Conservation (phyloP, 805 yeast genomes). For the Yarrowia sp. region DNA sequence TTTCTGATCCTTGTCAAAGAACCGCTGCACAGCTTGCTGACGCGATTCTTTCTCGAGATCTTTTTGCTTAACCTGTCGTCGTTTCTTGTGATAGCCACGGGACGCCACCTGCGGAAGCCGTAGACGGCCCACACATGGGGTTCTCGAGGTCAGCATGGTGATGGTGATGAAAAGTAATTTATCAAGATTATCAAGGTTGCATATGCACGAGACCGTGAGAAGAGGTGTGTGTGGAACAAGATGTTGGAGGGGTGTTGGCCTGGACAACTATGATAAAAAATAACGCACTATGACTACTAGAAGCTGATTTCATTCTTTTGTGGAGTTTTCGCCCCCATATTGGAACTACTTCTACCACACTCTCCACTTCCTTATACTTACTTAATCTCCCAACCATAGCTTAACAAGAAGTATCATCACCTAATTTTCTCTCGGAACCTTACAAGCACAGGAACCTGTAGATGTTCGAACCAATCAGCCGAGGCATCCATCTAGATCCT, state of each 20-base stretch:
- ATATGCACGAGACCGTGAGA: constrained; percentile 14
- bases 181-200: constrained; percentile 8
- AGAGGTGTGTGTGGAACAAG: no score
- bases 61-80: constrained; percentile 15
- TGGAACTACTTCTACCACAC: neutral
- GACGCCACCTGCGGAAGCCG: constrained; percentile 34
- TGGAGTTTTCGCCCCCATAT: neutral
- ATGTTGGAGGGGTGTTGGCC: neutral
- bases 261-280: no score
- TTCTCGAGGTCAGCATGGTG: constrained; percentile 24
- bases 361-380: neutral
- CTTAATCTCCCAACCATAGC: neutral
- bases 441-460: no score
- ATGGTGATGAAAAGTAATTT: constrained; percentile 18
- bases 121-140: constrained; percentile 19
- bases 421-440: no score
- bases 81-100: constrained; percentile 27
- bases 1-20: constrained; percentile 34
- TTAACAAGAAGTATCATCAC: neutral
- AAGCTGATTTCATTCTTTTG: no score
- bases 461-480: no score
- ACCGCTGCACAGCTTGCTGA: constrained; percentile 26
- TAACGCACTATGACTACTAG: no score
- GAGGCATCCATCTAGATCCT: no score
- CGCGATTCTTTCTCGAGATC: constrained; percentile 33